phyloP scores from a whole-genome alignment of 1,284 basidiomycete species.

The Inonotus hispidus region DNA sequence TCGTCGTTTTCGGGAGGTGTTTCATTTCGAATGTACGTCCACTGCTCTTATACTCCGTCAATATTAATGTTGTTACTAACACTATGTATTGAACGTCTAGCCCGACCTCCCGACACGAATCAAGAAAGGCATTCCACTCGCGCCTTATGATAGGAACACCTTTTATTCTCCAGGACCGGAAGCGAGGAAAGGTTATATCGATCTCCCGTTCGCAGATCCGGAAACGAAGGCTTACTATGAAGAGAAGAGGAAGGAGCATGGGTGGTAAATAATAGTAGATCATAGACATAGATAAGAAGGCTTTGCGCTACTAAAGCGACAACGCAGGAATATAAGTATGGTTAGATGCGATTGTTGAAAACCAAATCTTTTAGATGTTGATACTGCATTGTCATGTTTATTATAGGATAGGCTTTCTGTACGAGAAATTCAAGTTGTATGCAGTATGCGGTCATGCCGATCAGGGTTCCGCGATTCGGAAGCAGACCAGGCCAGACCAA shows the following conservation, averaged over 20 bases:
- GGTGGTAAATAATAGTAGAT: too few species aligned
- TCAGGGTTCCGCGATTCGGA: too few species aligned
- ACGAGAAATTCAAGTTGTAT: too few species aligned
- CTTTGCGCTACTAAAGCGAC: too few species aligned
- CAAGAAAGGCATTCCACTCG: slow-evolving; percentile 23
- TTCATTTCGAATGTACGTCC: slow-evolving; percentile 44
- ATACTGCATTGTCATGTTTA: too few species aligned
- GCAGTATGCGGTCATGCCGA: too few species aligned
- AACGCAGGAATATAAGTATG: too few species aligned
- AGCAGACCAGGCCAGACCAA: too few species aligned
- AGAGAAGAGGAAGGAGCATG: not conserved
- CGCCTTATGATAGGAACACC: slow-evolving; percentile 23
- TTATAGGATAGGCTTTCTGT: too few species aligned
- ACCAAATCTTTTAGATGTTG: too few species aligned
- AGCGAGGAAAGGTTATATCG: slow-evolving; percentile 15
- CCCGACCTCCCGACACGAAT: slow-evolving; percentile 40
- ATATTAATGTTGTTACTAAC: not conserved
- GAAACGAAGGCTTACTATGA: slow-evolving; percentile 4
- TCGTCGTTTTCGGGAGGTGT: slow-evolving; percentile 43
- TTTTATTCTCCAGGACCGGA: slow-evolving; percentile 22
- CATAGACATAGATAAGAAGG: too few species aligned
- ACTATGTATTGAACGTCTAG: slow-evolving; percentile 19
- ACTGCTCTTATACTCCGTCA: not conserved
- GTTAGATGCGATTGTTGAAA: too few species aligned
- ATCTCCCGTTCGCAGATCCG: slow-evolving; percentile 14